Percentiles rank a stretch among this genome's conserved stretches.
phyloP scores from a whole-genome alignment of 2,329 filamentous ascomycete genomes.

The Ophiostoma tasmaniense region DNA sequence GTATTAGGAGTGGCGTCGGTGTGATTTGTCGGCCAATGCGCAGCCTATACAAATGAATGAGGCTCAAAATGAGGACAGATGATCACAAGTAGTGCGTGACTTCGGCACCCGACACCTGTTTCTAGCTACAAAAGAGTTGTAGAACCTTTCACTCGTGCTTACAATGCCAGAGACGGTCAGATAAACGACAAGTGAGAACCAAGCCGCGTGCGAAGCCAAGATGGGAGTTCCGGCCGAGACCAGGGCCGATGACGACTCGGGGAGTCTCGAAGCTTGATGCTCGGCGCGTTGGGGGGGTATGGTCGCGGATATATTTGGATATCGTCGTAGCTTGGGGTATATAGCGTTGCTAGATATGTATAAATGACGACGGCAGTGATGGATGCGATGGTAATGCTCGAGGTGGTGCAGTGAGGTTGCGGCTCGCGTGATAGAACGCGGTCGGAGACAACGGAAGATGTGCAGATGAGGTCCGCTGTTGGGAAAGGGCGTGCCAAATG shows the following conservation, averaged over 20 bases:
- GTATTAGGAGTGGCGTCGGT: background rate
- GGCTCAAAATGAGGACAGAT: background rate
- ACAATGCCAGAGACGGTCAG: background rate
- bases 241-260: background rate
- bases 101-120: background rate
- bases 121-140: background rate
- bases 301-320: background rate
- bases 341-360: background rate
- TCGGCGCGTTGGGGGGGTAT: background rate
- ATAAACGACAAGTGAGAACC: too few relatives aligned
- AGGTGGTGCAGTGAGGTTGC: background rate
- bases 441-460: background rate
- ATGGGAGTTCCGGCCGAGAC: background rate
- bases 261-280: background rate
- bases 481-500: background rate
- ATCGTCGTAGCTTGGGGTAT: background rate
- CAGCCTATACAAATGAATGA: background rate
- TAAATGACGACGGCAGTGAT: background rate
- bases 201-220: background rate
- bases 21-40: background rate
- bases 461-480: background rate
- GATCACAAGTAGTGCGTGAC: background rate
- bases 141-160: background rate
- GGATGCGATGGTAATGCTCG: background rate
- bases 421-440: background rate